Evolutionary conservation across 495 filamentous ascomycete genomes (phyloP).

Genomic region (Aspergillus bridgeri): DNA sequence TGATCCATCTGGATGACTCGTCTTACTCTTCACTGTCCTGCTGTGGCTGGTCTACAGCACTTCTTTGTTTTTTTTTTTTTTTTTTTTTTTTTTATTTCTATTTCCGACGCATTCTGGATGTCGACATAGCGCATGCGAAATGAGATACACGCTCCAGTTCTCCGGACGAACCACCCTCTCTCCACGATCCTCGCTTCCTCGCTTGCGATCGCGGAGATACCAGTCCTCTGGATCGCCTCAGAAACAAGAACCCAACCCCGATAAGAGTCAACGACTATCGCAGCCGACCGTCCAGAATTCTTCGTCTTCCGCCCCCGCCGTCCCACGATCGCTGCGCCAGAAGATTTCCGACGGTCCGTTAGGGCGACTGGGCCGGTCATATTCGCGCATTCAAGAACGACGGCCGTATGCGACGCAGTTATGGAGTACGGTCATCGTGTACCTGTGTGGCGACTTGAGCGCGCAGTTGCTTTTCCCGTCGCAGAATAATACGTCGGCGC

Average conservation of each 20-base stretch:
- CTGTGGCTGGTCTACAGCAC: background rate
- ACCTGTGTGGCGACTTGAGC: constrained; percentile 73
- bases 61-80: background rate
- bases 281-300: background rate
- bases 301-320: constrained; percentile 25
- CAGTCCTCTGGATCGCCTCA: constrained; percentile 20
- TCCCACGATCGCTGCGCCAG: constrained; percentile 55
- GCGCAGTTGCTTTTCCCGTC: constrained; percentile 61
- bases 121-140: background rate
- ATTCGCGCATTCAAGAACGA: constrained; percentile 63
- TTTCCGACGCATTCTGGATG: background rate
- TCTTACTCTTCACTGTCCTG: constrained; percentile 1
- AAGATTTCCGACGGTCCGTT: constrained; percentile 54
- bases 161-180: constrained; percentile 17
- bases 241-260: constrained; percentile 5
- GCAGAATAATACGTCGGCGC: constrained; percentile 13
- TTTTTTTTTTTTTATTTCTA: no score
- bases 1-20: no score
- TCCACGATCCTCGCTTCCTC: constrained; percentile 18
- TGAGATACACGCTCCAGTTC: constrained; percentile 18
- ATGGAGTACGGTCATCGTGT: constrained; percentile 70
- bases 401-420: constrained; percentile 78
- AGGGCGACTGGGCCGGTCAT: constrained; percentile 45
- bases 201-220: constrained; percentile 28
- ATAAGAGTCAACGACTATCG: constrained; percentile 6